Conservation (phyloP, 2,329 filamentous ascomycete species). For the Aspergillus thermomutatus region DNA sequence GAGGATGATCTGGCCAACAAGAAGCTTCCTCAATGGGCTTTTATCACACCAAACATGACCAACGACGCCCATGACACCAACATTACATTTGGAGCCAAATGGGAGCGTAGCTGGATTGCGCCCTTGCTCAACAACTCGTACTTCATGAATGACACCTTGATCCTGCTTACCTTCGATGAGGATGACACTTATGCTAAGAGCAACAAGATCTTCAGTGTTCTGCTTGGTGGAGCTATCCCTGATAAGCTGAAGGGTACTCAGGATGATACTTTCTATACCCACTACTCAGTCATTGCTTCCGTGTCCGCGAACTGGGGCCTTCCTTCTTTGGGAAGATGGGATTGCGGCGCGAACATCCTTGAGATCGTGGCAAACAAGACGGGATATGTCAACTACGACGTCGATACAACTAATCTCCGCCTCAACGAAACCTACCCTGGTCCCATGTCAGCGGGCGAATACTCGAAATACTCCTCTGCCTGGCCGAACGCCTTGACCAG, state of each 20-base stretch:
- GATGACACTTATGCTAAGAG: conserved; percentile 65
- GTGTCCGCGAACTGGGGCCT: conserved; percentile 68
- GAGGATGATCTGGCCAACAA: conserved; percentile 61
- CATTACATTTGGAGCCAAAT: conserved; percentile 65
- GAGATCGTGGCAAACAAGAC: conserved; percentile 58
- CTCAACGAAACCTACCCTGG: conserved; percentile 58
- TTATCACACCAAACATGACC: conserved; percentile 53
- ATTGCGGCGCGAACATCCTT: conserved; percentile 70
- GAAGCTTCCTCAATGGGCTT: conserved; percentile 66
- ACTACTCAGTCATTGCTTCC: conserved; percentile 69
- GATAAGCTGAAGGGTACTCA: conserved; percentile 60
- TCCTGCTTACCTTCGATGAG: conserved; percentile 83
- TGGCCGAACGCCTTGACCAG: conserved; percentile 30
- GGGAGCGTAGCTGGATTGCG: conserved; percentile 66
- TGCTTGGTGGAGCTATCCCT: conserved; percentile 72
- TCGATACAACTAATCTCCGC: conserved; percentile 43
- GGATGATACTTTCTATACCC: conserved; percentile 68
- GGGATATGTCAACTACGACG: conserved; percentile 49
- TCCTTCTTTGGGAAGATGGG: conserved; percentile 66
- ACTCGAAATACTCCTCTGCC: conserved; percentile 25
- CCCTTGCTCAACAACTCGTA: conserved; percentile 66
- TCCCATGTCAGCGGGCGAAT: conserved; percentile 25
- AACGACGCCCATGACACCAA: conserved; percentile 73
- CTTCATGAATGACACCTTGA: conserved; percentile 73
- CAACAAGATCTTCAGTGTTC: conserved; percentile 67